Base-by-base conservation (phyloP, 352 stramenopile genomes). In the Peronospora belbahrii region DNA sequence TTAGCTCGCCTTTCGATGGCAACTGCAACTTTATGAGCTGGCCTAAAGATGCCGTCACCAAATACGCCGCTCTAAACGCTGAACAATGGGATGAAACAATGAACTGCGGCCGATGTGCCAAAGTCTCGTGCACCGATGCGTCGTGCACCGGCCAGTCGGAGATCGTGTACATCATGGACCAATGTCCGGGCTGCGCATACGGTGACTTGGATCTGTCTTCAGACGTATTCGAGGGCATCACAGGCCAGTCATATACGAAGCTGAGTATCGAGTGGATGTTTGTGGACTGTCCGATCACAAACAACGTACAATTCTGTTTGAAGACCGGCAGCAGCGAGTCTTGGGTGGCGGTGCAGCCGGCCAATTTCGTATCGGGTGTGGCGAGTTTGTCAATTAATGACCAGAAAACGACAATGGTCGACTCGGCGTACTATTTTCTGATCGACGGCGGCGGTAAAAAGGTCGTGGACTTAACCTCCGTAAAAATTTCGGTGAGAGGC, bases 401-500 rank as follows among this genome's bases (percentile, higher is more conserved):
- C 17, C 51, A 83, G 33, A 35, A 54, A 7, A 79, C 71, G 9
- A 64, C 38, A 3, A 70, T 88, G 71, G 59, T 88, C 11, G 55
- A 72, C 33, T 85, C 71, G 17, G 71, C 69, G 1, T 86, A 75
- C 28, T 88, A 86, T 24, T 88, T 83, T 33, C 24, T 84, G 23
- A 41, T 70, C 11, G 65, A 89, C 42, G 71, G 64, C 11, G 58
- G 60, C 6, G 74, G 67, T 10, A 24, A 59, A 14, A 61, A 34
- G 14, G 51, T 72, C 23, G 62, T 55, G 3, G 65, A 84, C 11
- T 46, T 86, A 20, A 53, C 34, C n/a, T 52, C 61, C 0, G 20
- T 86, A 15, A 65, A 49, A 17, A 66, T 86, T 39, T 66, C 56
- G 14, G 28, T 86, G 33, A 65, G 56, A 11, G 60, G 56, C 3